Conservation (phyloP, 192 early-diverging fungal genomes). For the Backusella parvicylindrica region DNA sequence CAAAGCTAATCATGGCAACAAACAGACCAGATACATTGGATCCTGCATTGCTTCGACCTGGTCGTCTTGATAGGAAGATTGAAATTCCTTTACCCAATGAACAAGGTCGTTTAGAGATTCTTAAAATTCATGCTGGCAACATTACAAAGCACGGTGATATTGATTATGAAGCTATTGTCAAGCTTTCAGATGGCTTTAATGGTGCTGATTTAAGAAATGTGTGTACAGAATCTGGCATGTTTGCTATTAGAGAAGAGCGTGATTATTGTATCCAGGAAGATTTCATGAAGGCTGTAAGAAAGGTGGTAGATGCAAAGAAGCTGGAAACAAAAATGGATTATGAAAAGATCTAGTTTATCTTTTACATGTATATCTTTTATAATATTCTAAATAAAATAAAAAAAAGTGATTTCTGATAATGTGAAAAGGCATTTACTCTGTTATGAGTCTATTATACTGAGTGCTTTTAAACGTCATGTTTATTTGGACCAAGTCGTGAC, state of each 20-base stretch:
- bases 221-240: constrained; percentile 99
- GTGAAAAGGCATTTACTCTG: too few relatives aligned
- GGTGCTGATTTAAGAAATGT: constrained; percentile 98
- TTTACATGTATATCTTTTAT: background rate
- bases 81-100: constrained; percentile 99
- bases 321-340: constrained; percentile 88
- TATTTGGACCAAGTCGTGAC: too few relatives aligned
- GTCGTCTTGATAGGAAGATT: constrained; percentile 95
- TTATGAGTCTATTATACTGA: too few relatives aligned
- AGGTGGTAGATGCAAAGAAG: constrained; percentile 97
- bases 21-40: constrained; percentile 99
- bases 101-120: constrained; percentile 92
- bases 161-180: constrained; percentile 98
- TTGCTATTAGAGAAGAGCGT: constrained; percentile 98
- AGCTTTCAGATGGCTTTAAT: constrained; percentile 97
- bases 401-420: background rate
- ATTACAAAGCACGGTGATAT: constrained; percentile 96
- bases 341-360: constrained; percentile 66
- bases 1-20: constrained; percentile 99
- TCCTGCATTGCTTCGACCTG: constrained; percentile 93
- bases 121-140: constrained; percentile 92
- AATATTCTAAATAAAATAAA: background rate
- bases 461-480: too few relatives aligned
- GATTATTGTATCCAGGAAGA: constrained; percentile 98
- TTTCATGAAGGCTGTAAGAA: constrained; percentile 99